Percentiles rank a stretch among this genome's conserved stretches.
These are phyloP conservation scores for Diutina catenulata DNA, from an alignment of 1,139 yeast genomes.

Conservation along the genomic window DNA sequence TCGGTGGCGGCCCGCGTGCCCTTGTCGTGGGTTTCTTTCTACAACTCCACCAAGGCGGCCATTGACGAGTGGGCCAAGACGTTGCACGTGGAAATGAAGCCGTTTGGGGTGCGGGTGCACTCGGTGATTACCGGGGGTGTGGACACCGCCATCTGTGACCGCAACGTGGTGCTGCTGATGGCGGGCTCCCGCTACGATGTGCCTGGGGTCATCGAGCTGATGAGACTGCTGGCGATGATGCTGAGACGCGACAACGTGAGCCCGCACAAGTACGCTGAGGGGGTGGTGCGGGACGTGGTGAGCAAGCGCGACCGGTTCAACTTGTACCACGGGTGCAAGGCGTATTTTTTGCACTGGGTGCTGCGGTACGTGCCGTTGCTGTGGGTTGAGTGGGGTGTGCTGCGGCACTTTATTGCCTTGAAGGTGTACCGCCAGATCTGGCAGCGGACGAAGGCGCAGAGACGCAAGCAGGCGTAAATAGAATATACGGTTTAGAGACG, in stretches of 20 bases:
- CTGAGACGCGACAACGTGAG: background rate
- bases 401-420: background rate
- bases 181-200: slow-evolving; percentile 2
- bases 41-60: slow-evolving; percentile 5
- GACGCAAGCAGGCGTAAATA: background rate
- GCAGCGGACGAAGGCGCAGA: background rate
- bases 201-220: slow-evolving; percentile 2
- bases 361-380: background rate
- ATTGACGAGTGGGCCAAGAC: slow-evolving; percentile 3
- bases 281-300: slow-evolving; percentile 2
- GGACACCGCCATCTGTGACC: slow-evolving; percentile 2
- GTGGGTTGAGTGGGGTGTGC: background rate
- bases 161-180: slow-evolving; percentile 1
- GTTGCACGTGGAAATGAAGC: slow-evolving; percentile 2
- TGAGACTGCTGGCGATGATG: slow-evolving; percentile 4
- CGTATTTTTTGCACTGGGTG: slow-evolving; percentile 1
- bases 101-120: slow-evolving; percentile 6
- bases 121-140: slow-evolving; percentile 6
- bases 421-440: background rate
- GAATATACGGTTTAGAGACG: no score
- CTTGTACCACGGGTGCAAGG: slow-evolving; percentile 2
- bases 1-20: slow-evolving; percentile 6
- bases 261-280: slow-evolving; percentile 1
- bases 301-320: slow-evolving; percentile 1
- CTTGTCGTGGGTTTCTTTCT: slow-evolving; percentile 2